Base-by-base conservation (phyloP, 78 protist genomes). In the Carpediemonas membranifera region DNA sequence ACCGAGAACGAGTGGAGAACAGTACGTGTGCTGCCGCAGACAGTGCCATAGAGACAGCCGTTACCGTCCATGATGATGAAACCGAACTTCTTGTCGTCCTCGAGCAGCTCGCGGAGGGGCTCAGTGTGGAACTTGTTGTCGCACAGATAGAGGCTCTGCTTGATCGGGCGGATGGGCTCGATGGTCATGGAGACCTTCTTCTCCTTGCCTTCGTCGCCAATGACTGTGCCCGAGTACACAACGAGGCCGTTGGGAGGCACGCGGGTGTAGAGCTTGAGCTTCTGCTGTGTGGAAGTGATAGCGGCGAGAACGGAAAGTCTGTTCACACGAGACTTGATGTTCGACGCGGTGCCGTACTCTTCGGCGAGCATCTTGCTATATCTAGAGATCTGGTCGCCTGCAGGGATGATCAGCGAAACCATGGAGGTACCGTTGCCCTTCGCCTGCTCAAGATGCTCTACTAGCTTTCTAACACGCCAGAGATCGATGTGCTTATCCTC, bases 131-230 rank as follows among this genome's bases (percentile, higher is more conserved):
- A 92, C 74, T 86, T 86, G 89, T 90, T 94, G 81, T 94, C 99
- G 79, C 99, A 94, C 27, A 94, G 73, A 82, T 96, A 96, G 36
- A 93, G 75, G 19, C 95, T 90, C 0, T 96, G 90, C 75, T 89
- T 90, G 87, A 96, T 86, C 39, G 98, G 96, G 76, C 84, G 84
- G 87, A 93, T 92, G 18, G 99, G 99, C 87, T 94, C 98, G 44
- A 94, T 82, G 66, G 90, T 96, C n/a, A 93, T 84, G 44, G 85
- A 85, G 15, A 93, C 90, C 90, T 86, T 85, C 66, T 74, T 84
- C 69, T 92, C 97, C 81, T 93, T 96, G 71, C 88, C 90, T 11
- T 93, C 96, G 2, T 83, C 94, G 0, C 96, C 92, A 41, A 89
- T 9, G 34, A 96, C 80, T n/a, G 94, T 91, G 35, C 99, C 99